These are phyloP conservation scores for Coemansia sp. DNA, from an alignment of 192 early-diverging fungal genomes.

Conservation along the genomic window DNA sequence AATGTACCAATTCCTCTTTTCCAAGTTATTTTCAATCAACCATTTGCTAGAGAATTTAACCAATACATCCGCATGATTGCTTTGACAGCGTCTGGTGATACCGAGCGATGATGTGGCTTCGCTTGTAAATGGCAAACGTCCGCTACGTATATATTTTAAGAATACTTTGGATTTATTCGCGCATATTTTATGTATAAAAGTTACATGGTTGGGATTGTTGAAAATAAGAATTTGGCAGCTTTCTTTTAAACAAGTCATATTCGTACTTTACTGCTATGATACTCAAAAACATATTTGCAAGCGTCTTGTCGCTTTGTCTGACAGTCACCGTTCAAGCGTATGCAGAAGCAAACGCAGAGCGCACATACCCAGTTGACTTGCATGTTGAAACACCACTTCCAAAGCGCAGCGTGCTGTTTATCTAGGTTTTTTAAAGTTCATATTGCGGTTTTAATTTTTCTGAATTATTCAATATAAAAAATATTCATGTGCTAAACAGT, in stretches of 20 bases:
- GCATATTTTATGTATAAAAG: neutral
- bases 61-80: no score
- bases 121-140: conserved; percentile 5
- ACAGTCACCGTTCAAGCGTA: neutral
- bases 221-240: neutral
- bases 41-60: no score
- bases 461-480: neutral
- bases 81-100: neutral
- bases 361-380: conserved; percentile 32
- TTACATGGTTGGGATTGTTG: neutral
- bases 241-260: neutral
- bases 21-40: neutral
- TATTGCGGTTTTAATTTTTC: neutral
- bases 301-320: neutral
- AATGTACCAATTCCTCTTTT: neutral
- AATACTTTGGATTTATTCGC: neutral
- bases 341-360: conserved; percentile 4
- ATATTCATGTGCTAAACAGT: neutral
- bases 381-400: conserved; percentile 37
- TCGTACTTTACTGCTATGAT: neutral
- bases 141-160: neutral
- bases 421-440: neutral
- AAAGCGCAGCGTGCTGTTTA: conserved; percentile 15
- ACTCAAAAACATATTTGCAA: neutral
- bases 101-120: conserved; percentile 1